These are phyloP conservation scores for Coriaria nepalensis DNA, from an alignment of 306 rosid genomes.

Conservation along the genomic window DNA sequence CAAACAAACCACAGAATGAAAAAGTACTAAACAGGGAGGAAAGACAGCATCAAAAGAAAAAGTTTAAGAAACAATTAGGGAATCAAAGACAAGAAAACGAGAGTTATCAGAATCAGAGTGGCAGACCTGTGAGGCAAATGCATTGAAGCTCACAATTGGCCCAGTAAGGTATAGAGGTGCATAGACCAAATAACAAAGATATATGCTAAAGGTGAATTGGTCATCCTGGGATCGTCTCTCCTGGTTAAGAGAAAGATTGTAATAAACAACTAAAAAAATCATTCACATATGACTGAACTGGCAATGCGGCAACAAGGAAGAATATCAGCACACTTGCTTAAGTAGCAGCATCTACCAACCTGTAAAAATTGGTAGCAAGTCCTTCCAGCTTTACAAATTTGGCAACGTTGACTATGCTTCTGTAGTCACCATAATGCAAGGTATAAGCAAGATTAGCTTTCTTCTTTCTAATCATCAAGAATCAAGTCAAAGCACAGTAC, in stretches of 20 bases:
- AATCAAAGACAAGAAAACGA: constrained; percentile 5
- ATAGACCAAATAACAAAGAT: constrained; percentile 74
- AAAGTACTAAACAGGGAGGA: no score
- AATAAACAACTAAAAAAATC: constrained; percentile 7
- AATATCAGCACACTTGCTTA: constrained; percentile 11
- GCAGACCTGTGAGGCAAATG: constrained; percentile 88
- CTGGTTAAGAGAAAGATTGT: constrained; percentile 27
- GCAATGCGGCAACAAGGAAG: constrained; percentile 9
- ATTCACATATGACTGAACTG: constrained; percentile 9
- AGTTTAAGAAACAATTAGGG: not conserved
- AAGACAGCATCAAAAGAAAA: no score
- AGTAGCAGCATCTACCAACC: constrained; percentile 44
- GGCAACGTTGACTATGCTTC: constrained; percentile 77
- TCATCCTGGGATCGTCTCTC: constrained; percentile 55
- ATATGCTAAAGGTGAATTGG: constrained; percentile 39
- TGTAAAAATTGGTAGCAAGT: constrained; percentile 71
- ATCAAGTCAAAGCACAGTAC: constrained; percentile 17
- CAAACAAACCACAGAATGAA: no score
- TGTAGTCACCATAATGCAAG: constrained; percentile 31
- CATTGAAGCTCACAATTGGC: constrained; percentile 86
- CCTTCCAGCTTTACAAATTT: constrained; percentile 62
- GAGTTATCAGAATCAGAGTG: constrained; percentile 10
- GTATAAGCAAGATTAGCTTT: constrained; percentile 7
- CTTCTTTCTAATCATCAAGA: not conserved
- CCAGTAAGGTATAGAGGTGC: constrained; percentile 93